phyloP scores from a whole-genome alignment of 2,329 filamentous ascomycete genomes.

The Neopestalotiopsis clavispora region DNA sequence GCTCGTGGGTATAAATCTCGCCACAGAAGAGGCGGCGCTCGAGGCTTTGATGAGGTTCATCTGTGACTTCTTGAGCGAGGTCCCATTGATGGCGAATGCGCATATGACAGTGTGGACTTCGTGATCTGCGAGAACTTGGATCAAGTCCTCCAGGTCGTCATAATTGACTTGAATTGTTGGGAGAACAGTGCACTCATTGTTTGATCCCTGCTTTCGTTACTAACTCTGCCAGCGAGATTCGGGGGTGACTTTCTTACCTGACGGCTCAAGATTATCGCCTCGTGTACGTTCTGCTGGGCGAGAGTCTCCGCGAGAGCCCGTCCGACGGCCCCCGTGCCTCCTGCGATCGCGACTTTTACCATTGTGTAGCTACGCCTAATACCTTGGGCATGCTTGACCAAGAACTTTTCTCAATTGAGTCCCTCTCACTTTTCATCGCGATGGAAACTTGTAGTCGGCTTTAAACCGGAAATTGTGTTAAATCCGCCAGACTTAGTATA shows the following conservation, averaged over 20 bases:
- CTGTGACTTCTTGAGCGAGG: slow-evolving; percentile 5
- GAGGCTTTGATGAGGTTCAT: slow-evolving; percentile 10
- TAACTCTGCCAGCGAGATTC: too few relatives aligned
- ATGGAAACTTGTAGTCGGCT: background rate
- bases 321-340: background rate
- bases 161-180: background rate
- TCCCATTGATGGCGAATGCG: background rate
- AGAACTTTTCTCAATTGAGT: background rate
- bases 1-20: background rate
- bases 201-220: background rate
- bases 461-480: background rate
- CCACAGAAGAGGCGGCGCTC: background rate
- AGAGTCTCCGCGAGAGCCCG: background rate
- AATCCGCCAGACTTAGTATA: background rate
- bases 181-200: background rate
- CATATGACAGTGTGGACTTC: background rate
- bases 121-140: background rate
- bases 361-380: background rate
- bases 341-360: slow-evolving; percentile 4
- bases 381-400: background rate
- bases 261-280: background rate
- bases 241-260: too few relatives aligned
- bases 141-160: background rate
- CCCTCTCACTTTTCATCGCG: background rate
- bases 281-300: background rate